Base-by-base conservation (phyloP, 371 early-diverging fungal genomes). In the Syncephalis fuscata region DNA sequence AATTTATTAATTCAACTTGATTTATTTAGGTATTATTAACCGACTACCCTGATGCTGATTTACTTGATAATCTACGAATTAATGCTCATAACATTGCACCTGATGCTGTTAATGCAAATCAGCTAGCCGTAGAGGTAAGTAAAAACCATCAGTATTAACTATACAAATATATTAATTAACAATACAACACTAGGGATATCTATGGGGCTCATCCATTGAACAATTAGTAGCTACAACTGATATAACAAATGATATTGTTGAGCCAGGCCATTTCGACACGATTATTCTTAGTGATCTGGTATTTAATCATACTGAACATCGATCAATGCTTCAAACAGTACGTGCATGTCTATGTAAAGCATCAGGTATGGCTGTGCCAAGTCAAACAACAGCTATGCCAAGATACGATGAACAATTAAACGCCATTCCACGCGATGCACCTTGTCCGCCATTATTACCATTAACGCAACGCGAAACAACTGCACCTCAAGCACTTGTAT, bases 231-330 rank as follows among this genome's bases (percentile, higher is more conserved):
- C 32, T 7, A 11, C 32, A 32, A 11, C 11, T 4, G 32, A 32
- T 32, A 11, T 7, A n/a, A n/a, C n/a, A 4, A 32, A 32, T 32
- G 32, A 32, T 11, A 32, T 7, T 7, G 32, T 32, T 7, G 22
- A 56, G 43, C 45, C 25, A 57, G 17, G 9, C 15, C 41, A 54
- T 42, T 92, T 67, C 52, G 92, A 93, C 58, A 72, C 88, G 14
- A 72, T 93, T 45, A 76, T 92, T 22, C 54, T 93, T 39, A 84
- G 85, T 39, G 94, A 93, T 56, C 68, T 93, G 11, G 76, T 93
- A 7, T 92, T 92, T 63, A 92, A 92, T 54, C 91, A 90, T 55
- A 80, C 82, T 15, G 76, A 88, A 46, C 86, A 88, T 45, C 63
- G 67, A 40, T 65, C 76, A 4, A 64, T 86, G 66, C 65, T 86